Evolutionary conservation across 169 alveolate genomes (phyloP), one percentile per base, ranked within the genome.

Genomic region (Plasmodium sp.): DNA sequence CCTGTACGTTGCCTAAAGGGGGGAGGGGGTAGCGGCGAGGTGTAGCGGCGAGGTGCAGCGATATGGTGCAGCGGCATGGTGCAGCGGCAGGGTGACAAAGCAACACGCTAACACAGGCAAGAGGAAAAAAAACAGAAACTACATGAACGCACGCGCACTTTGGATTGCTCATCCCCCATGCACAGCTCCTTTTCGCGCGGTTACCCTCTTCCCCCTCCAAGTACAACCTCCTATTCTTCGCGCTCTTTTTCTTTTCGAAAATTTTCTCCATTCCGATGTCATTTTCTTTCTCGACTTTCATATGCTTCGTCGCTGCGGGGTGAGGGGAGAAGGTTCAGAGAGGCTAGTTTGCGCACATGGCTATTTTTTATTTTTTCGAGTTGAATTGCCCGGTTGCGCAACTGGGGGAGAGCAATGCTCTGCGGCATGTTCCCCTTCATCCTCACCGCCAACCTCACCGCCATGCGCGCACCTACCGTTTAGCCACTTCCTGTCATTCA

Each of bases 141-240:
- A 56, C 0, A 83, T 16, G 22, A 22, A 81, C 22, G n/a, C 22
- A 22, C n/a, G 5, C 33, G 16, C 33, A 43, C 39, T 80, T 45
- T 45, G 31, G 36, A 43, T 2, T 4, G 18, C 9, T 80, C 6
- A 80, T 16, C 43, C 41, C 14, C 45, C 72, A 81, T 62, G 43
- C 74, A 45, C 22, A 4, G 41, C 54, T 51, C 43, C 27, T 16
- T 36, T 7, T 75, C 31, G 36, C 18, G 31, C 34, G 16, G 43
- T 45, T 85, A 85, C 93, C 93, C 14, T 74, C 71, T 75, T 85
- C 93, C 45, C 93, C 93, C 81, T 85, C 93, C 43, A 85, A 85
- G 67, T 85, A 85, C 84, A 85, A 41, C 34, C 54, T 48, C 67
- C 80, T 75, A 51, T 51, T 73, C 81, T 75, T 48, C 27, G 54